phyloP scores from a whole-genome alignment of 495 filamentous ascomycete species.

The Hyaloscypha hepaticicola region DNA sequence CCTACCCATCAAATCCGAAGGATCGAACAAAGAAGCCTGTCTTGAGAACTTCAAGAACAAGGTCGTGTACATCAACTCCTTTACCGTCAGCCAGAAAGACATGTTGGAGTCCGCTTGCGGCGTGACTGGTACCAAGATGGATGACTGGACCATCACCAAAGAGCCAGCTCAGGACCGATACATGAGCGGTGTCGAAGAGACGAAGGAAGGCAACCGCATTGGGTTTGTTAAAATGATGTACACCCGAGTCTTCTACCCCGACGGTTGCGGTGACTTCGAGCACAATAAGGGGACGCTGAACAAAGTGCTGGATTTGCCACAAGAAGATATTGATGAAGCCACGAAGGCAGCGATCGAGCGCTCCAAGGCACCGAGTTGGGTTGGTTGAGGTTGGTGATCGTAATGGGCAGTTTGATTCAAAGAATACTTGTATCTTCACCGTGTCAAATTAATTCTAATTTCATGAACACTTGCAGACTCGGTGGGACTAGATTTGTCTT shows the following conservation, averaged over 20 bases:
- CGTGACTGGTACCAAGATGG: constrained; percentile 3
- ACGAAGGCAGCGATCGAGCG: too few species aligned
- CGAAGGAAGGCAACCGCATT: constrained; percentile 12
- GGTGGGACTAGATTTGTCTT: too few species aligned
- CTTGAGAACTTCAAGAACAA: background rate
- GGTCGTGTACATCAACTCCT: background rate
- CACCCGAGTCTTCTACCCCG: constrained; percentile 20
- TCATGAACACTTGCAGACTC: too few species aligned
- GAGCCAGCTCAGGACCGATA: constrained; percentile 4
- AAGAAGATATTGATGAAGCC: constrained; percentile 21
- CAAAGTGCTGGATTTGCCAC: constrained; percentile 15
- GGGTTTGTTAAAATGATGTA: constrained; percentile 16
- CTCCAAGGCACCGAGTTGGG: too few species aligned
- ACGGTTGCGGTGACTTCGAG: constrained; percentile 20
- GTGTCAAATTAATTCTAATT: too few species aligned
- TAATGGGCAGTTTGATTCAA: too few species aligned
- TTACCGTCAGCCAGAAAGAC: background rate
- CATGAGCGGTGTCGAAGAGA: constrained; percentile 3
- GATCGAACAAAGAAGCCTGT: too few species aligned
- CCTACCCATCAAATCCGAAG: constrained; percentile 32
- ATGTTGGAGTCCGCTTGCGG: background rate
- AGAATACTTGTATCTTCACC: too few species aligned
- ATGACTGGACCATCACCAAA: constrained; percentile 20
- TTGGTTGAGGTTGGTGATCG: too few species aligned
- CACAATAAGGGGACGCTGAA: constrained; percentile 12